A percentile compares a stretch with the other conserved stretches of the same genome.
Conservation (phyloP, 257 asterid species). For the Schizonepeta tenuifolia region DNA sequence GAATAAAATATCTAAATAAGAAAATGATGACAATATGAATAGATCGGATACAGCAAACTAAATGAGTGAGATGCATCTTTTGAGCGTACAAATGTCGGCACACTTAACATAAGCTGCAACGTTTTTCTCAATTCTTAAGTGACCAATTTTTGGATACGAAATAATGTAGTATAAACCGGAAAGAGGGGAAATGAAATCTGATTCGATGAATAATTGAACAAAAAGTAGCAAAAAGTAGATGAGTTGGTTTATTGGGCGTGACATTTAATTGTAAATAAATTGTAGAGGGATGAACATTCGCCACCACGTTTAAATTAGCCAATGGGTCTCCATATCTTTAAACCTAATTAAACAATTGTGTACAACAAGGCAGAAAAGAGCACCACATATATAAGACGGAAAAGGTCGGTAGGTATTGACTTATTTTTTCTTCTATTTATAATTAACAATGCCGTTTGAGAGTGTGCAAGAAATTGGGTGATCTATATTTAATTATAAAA, state of each 20-base stretch:
- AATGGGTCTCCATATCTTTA: conserved; percentile 11
- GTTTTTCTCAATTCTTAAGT: neutral
- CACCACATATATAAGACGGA: conserved; percentile 9
- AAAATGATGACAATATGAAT: too few species aligned
- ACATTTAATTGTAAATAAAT: conserved; percentile 37
- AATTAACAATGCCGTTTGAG: neutral
- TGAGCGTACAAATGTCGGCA: neutral
- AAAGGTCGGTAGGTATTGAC: conserved; percentile 31
- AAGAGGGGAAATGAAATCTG: neutral
- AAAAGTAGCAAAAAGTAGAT: conserved; percentile 26
- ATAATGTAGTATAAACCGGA: neutral
- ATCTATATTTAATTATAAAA: neutral
- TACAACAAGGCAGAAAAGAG: neutral
- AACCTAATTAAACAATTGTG: conserved; percentile 26
- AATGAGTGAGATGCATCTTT: too few species aligned
- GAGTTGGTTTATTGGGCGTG: conserved; percentile 29
- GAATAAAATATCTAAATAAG: too few species aligned
- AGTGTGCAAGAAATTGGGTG: neutral
- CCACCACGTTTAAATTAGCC: conserved; percentile 13
- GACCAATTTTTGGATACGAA: conserved; percentile 11
- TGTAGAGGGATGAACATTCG: neutral
- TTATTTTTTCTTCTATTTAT: conserved; percentile 1
- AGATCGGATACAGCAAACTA: too few species aligned
- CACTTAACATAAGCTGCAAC: neutral
- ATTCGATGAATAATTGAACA: neutral